phyloP scores from a whole-genome alignment of 306 rosid genomes.

The apple (Malus domestica) region DNA sequence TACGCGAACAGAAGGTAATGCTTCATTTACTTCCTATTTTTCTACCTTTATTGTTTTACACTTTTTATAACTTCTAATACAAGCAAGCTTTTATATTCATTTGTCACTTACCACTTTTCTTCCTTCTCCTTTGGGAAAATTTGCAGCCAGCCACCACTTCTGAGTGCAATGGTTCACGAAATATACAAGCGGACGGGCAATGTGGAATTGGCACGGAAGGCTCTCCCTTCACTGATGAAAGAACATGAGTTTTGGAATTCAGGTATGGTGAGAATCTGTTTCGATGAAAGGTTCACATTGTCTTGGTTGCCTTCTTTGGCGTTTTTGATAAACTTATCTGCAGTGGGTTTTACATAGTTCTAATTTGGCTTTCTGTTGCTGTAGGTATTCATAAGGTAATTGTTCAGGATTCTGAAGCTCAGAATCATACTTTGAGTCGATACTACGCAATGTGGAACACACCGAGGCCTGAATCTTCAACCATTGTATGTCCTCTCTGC shows the following conservation, averaged over 20 bases:
- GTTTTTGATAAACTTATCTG: not conserved
- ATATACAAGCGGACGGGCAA: conserved; percentile 59
- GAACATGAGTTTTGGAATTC: conserved; percentile 89
- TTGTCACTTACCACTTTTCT: too few relatives aligned
- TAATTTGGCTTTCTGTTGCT: conserved; percentile 6
- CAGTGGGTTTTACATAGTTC: not conserved
- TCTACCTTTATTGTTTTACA: not conserved
- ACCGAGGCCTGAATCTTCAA: conserved; percentile 81
- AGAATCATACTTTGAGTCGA: conserved; percentile 50
- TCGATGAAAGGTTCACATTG: conserved; percentile 1
- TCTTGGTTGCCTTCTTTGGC: not conserved
- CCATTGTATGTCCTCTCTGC: conserved; percentile 32
- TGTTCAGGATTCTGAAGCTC: conserved; percentile 47
- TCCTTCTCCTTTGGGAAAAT: not conserved
- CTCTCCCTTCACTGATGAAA: conserved; percentile 75
- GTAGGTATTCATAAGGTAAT: conserved; percentile 64
- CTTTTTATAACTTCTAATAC: not conserved
- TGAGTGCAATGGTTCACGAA: conserved; percentile 80
- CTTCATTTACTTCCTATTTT: not conserved
- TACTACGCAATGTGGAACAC: conserved; percentile 87
- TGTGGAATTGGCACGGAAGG: conserved; percentile 43
- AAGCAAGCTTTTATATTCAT: not conserved
- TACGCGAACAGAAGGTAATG: conserved; percentile 79
- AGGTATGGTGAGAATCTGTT: conserved; percentile 35
- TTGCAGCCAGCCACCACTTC: conserved; percentile 94